Base-by-base conservation (phyloP, 1,139 yeast genomes). In the Starmera stellimalicola region DNA sequence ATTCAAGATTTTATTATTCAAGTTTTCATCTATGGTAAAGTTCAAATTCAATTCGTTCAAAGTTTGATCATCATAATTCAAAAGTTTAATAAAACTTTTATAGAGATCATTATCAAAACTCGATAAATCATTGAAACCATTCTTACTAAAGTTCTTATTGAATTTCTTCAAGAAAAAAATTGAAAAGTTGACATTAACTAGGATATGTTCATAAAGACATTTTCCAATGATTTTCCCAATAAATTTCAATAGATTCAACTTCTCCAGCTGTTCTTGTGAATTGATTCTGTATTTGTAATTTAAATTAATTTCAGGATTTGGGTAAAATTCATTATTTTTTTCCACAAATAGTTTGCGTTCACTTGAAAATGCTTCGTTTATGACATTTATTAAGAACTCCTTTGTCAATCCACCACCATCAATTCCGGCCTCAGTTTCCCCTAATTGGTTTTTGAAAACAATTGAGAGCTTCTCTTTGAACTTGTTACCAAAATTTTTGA, bases 401-500 rank as follows among this genome's bases (percentile, higher is more conserved):
- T 91, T 88, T 0, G 97, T 88, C 16, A 91, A 64, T 2, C 98
- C 98, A 9, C 98, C 98, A 5, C 98, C 98, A 56, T 91, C 98
- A 35, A 91, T 80, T 1, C 98, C 98, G 1, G 82, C 91, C 27
- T 63, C 69, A 29, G 64, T 70, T 18, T 70, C 73, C 1, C 94
- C 95, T 55, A 78, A 72, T 38, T 78, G 73, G 49, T 83, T 82
- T 33, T 62, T 63, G 48, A 91, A 87, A 6, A 70, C 67, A 4
- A 91, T 87, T 3, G 71, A 63, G 12, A 88, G 57, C 25, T 64
- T 67, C 17, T 68, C 54, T 48, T 81, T 84, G 53, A 91, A 70
- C 14, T 62, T 60, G 6, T 60, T 53, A 0, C 75, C 73, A 15
- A 63, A 45, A 6, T 58, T 55, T 34, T 65, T 63, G 48, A 78